phyloP scores from a whole-genome alignment of 495 filamentous ascomycete genomes.

The Hypoxylon crocopeplum region DNA sequence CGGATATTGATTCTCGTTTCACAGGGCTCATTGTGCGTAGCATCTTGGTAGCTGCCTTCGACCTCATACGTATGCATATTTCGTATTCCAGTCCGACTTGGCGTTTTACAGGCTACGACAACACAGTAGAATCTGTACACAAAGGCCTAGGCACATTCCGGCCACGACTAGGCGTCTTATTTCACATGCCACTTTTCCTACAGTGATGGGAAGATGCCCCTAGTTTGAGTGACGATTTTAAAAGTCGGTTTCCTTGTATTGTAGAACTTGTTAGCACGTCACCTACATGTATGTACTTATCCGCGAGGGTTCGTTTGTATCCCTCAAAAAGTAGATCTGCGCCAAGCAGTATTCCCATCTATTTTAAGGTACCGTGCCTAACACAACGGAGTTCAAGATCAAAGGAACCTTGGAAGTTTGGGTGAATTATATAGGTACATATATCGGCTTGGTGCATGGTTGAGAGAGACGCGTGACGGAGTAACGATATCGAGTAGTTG shows the following conservation, averaged over 20 bases:
- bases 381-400: not conserved
- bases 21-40: conserved; percentile 18
- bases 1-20: conserved; percentile 18
- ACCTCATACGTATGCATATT: conserved; percentile 25
- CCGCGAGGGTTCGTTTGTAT: too few relatives aligned
- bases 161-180: not conserved
- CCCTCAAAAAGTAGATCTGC: too few relatives aligned
- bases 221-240: too few relatives aligned
- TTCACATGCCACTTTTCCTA: conserved; percentile 30
- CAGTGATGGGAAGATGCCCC: too few relatives aligned
- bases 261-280: too few relatives aligned
- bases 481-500: conserved; percentile 14
- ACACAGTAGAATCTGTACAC: conserved; percentile 14
- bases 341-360: too few relatives aligned
- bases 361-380: too few relatives aligned
- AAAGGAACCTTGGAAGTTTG: too few relatives aligned
- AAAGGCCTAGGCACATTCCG: conserved; percentile 15
- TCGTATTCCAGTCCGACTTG: conserved; percentile 39
- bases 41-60: conserved; percentile 17
- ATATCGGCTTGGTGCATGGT: conserved; percentile 16
- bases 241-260: too few relatives aligned
- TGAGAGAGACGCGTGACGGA: conserved; percentile 18
- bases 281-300: too few relatives aligned
- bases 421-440: too few relatives aligned
- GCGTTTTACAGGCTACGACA: conserved; percentile 32